Evolutionary conservation across 225 moss, liverwort and hornwort genomes (phyloP), one percentile per base, ranked within the genome.

Genomic region (Bryoerythrophyllum caledonicum): DNA sequence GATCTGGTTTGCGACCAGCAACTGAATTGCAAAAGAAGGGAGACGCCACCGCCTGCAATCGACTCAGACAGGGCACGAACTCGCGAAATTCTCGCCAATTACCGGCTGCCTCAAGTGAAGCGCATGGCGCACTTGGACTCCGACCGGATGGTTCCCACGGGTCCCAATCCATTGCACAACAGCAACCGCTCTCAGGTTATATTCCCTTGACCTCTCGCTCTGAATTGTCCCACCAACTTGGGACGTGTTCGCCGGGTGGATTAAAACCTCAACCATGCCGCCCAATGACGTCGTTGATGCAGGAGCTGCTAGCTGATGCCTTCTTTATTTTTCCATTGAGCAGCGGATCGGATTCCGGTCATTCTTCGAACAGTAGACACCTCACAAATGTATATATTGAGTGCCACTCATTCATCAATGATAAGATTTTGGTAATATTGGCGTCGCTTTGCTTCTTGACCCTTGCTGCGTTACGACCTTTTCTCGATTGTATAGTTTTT

Each of bases 101-200:
- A 84, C 51, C 70, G 84, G 21, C 76, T 81, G 43, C 87, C 84
- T 21, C 84, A 66, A 72, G 75, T 72, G 28, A 82, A 81, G 68
- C 72, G 49, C 19, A 72, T 78, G 76, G 76, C 66, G 43, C 84
- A 84, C 60, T 77, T 82, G 52, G 74, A 82, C 37, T 84, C 87
- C 1, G 77, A 87, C 48, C 76, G 87, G 30, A 84, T 84, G 84
- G 87, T 87, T 60, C 87, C 87, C 25, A 84, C 87, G 20, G 87
- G 87, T 8, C 87, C 87, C 41, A 87, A 87, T 74, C 87, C 87
- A 41, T 54, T 87, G 74, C 87, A 87, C 79, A 87, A 87, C 74
- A 87, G 87, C 77, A 87, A 87, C 71, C 79, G 87, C 76, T 87
- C 87, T 19, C 79, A 87, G 73, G 82, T 87, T 67, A 83, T 84